Evolutionary conservation across 2,329 filamentous ascomycete genomes (phyloP).

Genomic region (Aspergillus caelatus): DNA sequence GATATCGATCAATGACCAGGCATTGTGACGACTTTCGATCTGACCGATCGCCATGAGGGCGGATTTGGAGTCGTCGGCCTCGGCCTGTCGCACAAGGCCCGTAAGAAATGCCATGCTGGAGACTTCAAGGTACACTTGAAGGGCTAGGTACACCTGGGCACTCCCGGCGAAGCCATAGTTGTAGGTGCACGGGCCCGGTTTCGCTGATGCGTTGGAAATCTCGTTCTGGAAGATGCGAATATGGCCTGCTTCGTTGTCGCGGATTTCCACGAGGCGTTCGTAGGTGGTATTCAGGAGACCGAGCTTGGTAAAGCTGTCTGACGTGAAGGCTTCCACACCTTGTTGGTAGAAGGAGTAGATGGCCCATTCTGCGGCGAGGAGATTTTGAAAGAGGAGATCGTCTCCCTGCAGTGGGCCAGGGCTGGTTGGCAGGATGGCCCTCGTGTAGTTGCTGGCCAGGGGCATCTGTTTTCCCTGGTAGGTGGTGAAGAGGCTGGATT

Average conservation of each 20-base stretch:
- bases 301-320: not conserved
- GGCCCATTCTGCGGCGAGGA: not conserved
- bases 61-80: not conserved
- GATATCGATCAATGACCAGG: not conserved
- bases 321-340: not conserved
- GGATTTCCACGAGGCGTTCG: not conserved
- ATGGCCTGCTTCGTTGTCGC: not conserved
- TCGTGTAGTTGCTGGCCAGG: too few relatives aligned
- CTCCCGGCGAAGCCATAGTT: not conserved
- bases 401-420: not conserved
- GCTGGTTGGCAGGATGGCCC: too few relatives aligned
- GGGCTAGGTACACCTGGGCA: not conserved
- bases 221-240: not conserved
- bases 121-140: not conserved
- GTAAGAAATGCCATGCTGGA: not conserved
- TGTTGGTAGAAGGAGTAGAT: not conserved
- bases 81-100: not conserved
- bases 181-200: not conserved
- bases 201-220: not conserved
- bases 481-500: too few relatives aligned
- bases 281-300: not conserved
- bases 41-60: not conserved
- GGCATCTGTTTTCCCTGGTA: too few relatives aligned
- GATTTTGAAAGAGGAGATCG: not conserved
- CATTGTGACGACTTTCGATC: not conserved